phyloP scores from a whole-genome alignment of 495 filamentous ascomycete genomes.

The Aspergillus affinis region DNA sequence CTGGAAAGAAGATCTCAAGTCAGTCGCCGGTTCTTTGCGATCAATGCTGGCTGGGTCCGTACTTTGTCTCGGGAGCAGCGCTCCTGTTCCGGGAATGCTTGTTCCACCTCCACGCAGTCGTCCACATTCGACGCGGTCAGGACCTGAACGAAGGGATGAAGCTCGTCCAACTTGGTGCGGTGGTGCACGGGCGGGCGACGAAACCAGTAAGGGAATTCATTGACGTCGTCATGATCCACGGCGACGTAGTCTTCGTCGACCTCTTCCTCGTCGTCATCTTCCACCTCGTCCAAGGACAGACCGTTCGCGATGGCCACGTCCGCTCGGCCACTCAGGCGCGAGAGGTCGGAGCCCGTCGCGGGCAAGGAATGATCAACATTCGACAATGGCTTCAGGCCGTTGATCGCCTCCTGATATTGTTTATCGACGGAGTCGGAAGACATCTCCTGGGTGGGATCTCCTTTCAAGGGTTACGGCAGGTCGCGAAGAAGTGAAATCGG shows the following conservation, averaged over 20 bases:
- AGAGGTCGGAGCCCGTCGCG: slow-evolving; percentile 33
- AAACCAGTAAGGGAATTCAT: slow-evolving; percentile 46
- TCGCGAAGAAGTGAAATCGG: neutral
- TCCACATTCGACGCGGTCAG: slow-evolving; percentile 74
- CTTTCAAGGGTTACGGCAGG: neutral
- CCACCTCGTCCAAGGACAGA: slow-evolving; percentile 29
- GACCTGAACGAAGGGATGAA: slow-evolving; percentile 70
- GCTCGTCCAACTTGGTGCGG: slow-evolving; percentile 46
- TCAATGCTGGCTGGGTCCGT: slow-evolving; percentile 19
- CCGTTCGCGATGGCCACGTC: slow-evolving; percentile 36
- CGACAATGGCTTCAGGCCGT: slow-evolving; percentile 35
- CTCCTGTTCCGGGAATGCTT: slow-evolving; percentile 70
- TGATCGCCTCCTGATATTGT: slow-evolving; percentile 17
- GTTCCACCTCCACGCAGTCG: slow-evolving; percentile 73
- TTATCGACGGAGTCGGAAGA: slow-evolving; percentile 18
- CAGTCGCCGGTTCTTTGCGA: neutral
- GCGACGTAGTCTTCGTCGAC: slow-evolving; percentile 45
- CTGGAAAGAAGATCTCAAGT: slow-evolving; percentile 40
- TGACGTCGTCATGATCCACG: slow-evolving; percentile 44
- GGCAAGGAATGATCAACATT: slow-evolving; percentile 35
- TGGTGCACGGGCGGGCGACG: slow-evolving; percentile 41
- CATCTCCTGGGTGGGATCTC: slow-evolving; percentile 15
- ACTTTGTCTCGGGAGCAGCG: slow-evolving; percentile 81
- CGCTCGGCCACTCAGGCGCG: slow-evolving; percentile 34
- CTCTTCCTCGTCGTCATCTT: slow-evolving; percentile 37